These are phyloP conservation scores for Saksenaea oblongispora DNA, from an alignment of 371 early-diverging fungal species.

Conservation along the genomic window DNA sequence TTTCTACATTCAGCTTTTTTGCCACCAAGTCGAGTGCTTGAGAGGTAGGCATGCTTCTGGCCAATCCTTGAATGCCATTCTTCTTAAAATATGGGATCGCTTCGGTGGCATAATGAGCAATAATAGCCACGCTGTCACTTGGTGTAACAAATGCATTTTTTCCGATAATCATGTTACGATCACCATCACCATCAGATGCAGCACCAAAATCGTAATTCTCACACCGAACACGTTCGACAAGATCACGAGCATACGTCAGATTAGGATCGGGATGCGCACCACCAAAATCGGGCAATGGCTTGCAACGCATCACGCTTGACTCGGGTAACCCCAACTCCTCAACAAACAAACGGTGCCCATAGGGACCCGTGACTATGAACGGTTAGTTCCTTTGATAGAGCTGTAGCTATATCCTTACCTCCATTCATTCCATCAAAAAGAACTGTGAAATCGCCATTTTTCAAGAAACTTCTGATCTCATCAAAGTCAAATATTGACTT, in stretches of 20 bases:
- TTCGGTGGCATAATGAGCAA: conserved; percentile 85
- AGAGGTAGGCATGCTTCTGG: conserved; percentile 96
- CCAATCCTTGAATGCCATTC: conserved; percentile 86
- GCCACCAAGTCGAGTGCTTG: conserved; percentile 92
- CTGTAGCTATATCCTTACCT: conserved; percentile 32
- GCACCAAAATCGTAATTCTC: conserved; percentile 89
- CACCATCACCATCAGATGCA: conserved; percentile 93
- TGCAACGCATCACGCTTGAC: conserved; percentile 81
- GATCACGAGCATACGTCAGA: conserved; percentile 94
- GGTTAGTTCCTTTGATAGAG: neutral
- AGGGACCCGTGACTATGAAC: conserved; percentile 89
- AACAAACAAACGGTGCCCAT: conserved; percentile 84
- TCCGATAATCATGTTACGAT: conserved; percentile 97
- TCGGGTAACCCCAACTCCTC: conserved; percentile 86
- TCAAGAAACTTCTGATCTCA: conserved; percentile 78
- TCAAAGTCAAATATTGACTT: conserved; percentile 91
- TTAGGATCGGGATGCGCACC: conserved; percentile 98
- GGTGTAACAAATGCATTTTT: conserved; percentile 94
- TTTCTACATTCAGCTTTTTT: conserved; percentile 70
- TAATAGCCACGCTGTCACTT: conserved; percentile 96
- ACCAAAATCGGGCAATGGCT: conserved; percentile 89
- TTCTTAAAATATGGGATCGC: conserved; percentile 92
- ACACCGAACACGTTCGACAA: conserved; percentile 87
- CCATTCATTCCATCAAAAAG: conserved; percentile 97
- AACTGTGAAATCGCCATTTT: conserved; percentile 72